Evolutionary conservation across 805 yeast genomes (phyloP).

Genomic region (Kodamaea jinghongensis): DNA sequence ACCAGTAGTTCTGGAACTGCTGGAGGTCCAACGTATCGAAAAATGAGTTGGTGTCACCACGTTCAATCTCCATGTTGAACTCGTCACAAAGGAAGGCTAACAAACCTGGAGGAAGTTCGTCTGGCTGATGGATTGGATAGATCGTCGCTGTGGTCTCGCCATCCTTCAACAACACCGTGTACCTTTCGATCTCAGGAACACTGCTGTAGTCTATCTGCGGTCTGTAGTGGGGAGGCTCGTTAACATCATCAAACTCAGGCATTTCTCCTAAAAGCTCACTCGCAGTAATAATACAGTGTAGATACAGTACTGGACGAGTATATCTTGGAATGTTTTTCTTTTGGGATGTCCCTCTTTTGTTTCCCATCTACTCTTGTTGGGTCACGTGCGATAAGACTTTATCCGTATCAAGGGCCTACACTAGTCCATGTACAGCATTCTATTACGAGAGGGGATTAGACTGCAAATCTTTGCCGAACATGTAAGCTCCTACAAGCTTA

Average conservation of each 20-base stretch:
- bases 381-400: too few relatives aligned
- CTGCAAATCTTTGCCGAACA: constrained; percentile 64
- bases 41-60: constrained; percentile 86
- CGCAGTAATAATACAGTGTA: constrained; percentile 23
- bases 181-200: constrained; percentile 49
- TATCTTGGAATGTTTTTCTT: constrained; percentile 21
- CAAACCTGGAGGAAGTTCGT: constrained; percentile 73
- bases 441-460: background rate
- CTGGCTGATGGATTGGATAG: constrained; percentile 71
- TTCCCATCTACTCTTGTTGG: too few relatives aligned
- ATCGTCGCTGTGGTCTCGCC: constrained; percentile 92
- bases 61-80: constrained; percentile 85
- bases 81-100: constrained; percentile 85
- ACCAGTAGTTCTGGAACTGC: constrained; percentile 84
- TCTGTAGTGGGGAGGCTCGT: constrained; percentile 47
- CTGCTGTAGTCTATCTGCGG: constrained; percentile 40
- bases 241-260: constrained; percentile 51
- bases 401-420: too few relatives aligned
- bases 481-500: constrained; percentile 69
- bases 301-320: constrained; percentile 31
- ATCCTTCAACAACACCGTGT: constrained; percentile 78
- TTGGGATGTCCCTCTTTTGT: background rate
- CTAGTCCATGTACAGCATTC: too few relatives aligned
- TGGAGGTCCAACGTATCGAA: constrained; percentile 75
- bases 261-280: constrained; percentile 18